Evolutionary conservation across 1,284 basidiomycete species (phyloP).

Genomic region (Ganoderma lingzhi): DNA sequence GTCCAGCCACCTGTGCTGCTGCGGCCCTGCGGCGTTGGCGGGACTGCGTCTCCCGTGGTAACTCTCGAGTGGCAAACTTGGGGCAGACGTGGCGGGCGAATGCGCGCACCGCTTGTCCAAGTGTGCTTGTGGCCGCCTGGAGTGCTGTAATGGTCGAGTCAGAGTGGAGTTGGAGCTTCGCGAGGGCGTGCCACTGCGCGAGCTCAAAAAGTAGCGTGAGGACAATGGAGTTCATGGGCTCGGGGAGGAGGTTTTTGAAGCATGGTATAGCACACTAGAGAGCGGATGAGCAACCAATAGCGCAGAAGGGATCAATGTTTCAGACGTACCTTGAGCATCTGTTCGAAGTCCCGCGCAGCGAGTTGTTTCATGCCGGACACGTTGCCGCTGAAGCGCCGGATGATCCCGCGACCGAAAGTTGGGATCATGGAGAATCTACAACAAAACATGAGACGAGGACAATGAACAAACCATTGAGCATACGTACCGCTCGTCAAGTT

Average conservation of each 20-base stretch:
- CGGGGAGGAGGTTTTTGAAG: not conserved
- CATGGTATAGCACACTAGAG: not conserved
- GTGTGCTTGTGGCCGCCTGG: slow-evolving; percentile 20
- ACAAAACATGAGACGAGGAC: not conserved
- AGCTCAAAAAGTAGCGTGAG: slow-evolving; percentile 38
- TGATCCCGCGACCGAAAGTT: slow-evolving; percentile 39
- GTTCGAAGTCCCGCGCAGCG: slow-evolving; percentile 42
- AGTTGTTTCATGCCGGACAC: slow-evolving; percentile 40
- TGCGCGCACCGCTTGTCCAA: slow-evolving; percentile 31
- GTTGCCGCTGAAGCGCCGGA: slow-evolving; percentile 38
- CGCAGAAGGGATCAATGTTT: not conserved
- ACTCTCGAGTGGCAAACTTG: slow-evolving; percentile 36
- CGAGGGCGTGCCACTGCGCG: slow-evolving; percentile 40
- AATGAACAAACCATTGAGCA: too few relatives aligned
- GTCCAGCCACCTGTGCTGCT: not conserved
- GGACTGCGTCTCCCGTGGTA: slow-evolving; percentile 37
- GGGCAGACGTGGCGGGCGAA: slow-evolving; percentile 35
- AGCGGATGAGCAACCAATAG: too few relatives aligned
- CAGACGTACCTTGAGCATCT: not conserved
- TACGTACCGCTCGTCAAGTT: slow-evolving; percentile 16
- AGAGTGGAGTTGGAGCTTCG: slow-evolving; percentile 44
- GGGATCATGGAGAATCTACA: slow-evolving; percentile 25
- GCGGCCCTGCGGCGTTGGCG: not conserved
- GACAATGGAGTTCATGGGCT: slow-evolving; percentile 17
- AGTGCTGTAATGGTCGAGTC: slow-evolving; percentile 34